Percentiles rank a stretch among this genome's conserved stretches.
phyloP scores from a whole-genome alignment of 2,329 filamentous ascomycete species.

The Fusarium cyanostomum region DNA sequence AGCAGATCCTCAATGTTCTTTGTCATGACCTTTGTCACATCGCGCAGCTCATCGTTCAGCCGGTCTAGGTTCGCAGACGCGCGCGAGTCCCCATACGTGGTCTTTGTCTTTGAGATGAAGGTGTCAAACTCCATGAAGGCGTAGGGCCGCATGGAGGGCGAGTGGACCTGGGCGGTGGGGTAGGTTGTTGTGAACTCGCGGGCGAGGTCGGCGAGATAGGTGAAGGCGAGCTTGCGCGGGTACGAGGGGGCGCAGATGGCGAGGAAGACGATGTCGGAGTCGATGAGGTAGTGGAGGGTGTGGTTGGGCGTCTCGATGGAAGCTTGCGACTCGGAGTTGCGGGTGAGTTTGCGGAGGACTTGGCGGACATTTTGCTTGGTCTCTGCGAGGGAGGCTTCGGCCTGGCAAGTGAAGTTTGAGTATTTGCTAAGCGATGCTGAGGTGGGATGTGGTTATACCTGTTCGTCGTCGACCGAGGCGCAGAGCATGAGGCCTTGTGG shows the following conservation, averaged over 20 bases:
- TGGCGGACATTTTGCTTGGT: slow-evolving; percentile 92
- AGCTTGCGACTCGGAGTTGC: slow-evolving; percentile 89
- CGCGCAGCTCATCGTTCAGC: slow-evolving; percentile 94
- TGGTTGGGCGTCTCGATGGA: slow-evolving; percentile 87
- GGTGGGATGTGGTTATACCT: slow-evolving; percentile 58
- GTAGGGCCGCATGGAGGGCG: slow-evolving; percentile 83
- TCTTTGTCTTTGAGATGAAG: slow-evolving; percentile 92
- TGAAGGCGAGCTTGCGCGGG: slow-evolving; percentile 97
- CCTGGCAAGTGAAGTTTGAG: slow-evolving; percentile 43
- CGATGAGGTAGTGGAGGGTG: slow-evolving; percentile 90
- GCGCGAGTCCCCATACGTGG: slow-evolving; percentile 91
- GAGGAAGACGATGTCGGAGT: slow-evolving; percentile 85
- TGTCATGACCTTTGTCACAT: slow-evolving; percentile 99
- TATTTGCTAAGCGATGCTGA: background rate
- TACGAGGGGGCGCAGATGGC: slow-evolving; percentile 94
- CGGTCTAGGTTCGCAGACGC: slow-evolving; percentile 93
- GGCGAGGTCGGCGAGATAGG: slow-evolving; percentile 92
- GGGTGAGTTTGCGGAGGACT: slow-evolving; percentile 86
- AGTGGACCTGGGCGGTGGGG: slow-evolving; percentile 75
- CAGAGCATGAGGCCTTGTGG: slow-evolving; percentile 87
- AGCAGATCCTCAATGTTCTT: slow-evolving; percentile 99
- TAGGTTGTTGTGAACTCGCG: slow-evolving; percentile 92
- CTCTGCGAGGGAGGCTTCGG: slow-evolving; percentile 80
- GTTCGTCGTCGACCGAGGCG: slow-evolving; percentile 92
- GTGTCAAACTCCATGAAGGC: slow-evolving; percentile 98